Evolutionary conservation across 1,139 yeast species (phyloP), one percentile per base, ranked within the genome.

Genomic region (Pichia sp.): DNA sequence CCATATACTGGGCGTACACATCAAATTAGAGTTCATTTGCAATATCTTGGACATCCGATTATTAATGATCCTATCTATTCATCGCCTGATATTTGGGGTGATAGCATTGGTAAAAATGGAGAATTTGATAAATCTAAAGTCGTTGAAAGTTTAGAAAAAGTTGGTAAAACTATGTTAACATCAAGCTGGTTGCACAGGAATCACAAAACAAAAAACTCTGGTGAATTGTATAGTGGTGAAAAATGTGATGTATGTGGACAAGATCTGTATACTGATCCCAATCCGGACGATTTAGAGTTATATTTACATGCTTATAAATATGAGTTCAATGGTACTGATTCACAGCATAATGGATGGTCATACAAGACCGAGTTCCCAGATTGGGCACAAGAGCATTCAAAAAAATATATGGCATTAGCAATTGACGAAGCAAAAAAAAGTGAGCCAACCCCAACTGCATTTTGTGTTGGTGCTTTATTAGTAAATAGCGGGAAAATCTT

Each of bases 1-100:
- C 98, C 98, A 0, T 67, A 76, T 26, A 90, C 98, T 0, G 98
- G 98, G 0, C 73, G 98, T 59, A 87, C 97, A 0, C 98, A 92
- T 64, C 98, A 92, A 63, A 88, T 92, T 45, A 70, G 98, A 48
- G 96, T 92, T 0, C 98, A 92, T 68, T 67, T 92, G 48, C 97
- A 90, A 65, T 85, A 75, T 58, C 61, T 92, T 31, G 96, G 97
- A 0, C 79, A 78, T 58, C 96, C 98, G 0, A 92, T 92, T 46
- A 96, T 95, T 32, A 92, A 92, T 64, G 98, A 92, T 65, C 97
- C 97, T 0, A 75, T 92, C 0, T 92, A 92, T 56, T 71, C 83
- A 2, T 82, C 83, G 50, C 74, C 75, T 28, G 65, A 66, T 27
- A 81, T 86, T 1, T 89, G 96, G 95, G 95, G 95, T 0, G 68